Evolutionary conservation across 352 stramenopile genomes (phyloP).

Genomic region (Globisporangium echinulatum): DNA sequence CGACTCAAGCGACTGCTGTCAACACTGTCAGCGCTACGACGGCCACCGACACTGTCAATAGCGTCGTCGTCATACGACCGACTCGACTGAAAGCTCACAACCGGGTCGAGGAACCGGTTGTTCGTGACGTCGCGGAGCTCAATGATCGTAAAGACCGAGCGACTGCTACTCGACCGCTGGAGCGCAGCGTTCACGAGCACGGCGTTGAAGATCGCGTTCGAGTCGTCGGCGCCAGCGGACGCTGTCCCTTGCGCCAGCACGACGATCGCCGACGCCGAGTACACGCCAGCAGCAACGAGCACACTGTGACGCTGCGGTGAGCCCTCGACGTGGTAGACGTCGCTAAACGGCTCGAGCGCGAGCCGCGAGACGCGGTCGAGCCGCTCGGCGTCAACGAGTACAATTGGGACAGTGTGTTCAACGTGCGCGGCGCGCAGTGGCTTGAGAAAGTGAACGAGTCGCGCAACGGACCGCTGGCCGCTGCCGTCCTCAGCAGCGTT

Average conservation of each 20-base stretch:
- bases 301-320: slow-evolving; percentile 70
- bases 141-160: slow-evolving; percentile 79
- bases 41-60: neutral
- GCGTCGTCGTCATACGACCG: slow-evolving; percentile 4
- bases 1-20: neutral
- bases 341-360: slow-evolving; percentile 51
- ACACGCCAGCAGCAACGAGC: slow-evolving; percentile 68
- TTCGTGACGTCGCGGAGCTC: slow-evolving; percentile 81
- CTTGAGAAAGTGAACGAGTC: slow-evolving; percentile 70
- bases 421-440: slow-evolving; percentile 69
- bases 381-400: slow-evolving; percentile 65
- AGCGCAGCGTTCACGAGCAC: slow-evolving; percentile 76
- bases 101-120: slow-evolving; percentile 74
- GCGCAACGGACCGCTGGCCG: slow-evolving; percentile 47
- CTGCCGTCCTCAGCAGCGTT: slow-evolving; percentile 59
- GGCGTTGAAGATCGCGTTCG: slow-evolving; percentile 82
- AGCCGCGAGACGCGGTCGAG: slow-evolving; percentile 71
- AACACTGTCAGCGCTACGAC: neutral
- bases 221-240: slow-evolving; percentile 61
- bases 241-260: slow-evolving; percentile 74
- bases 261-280: slow-evolving; percentile 73
- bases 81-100: slow-evolving; percentile 48
- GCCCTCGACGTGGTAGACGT: slow-evolving; percentile 77
- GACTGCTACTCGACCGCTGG: slow-evolving; percentile 19
- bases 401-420: slow-evolving; percentile 50